These are phyloP conservation scores for Triticum aestivum DNA, from an alignment of 176 grass and related monocot genomes.

Conservation along the genomic window IWGSC_CS_RefSeq_v2.1 NC_057800.1:24509517-24510016, in stretches of 20 bases:
- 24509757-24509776: not conserved
- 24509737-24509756: constrained; percentile 42
- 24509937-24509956: constrained; percentile 12
- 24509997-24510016: constrained; percentile 38
- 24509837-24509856: constrained; percentile 99
- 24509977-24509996: constrained; percentile 12
- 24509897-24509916: constrained; percentile 79
- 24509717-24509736: constrained; percentile 43
- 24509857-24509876: constrained; percentile 98
- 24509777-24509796: constrained; percentile 48
- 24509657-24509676: constrained; percentile 6
- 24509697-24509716: constrained; percentile 6
- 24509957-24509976: constrained; percentile 22
- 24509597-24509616: not conserved
- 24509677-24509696: constrained; percentile 28
- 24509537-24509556: constrained; percentile 6
- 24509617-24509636: constrained; percentile 46
- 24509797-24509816: constrained; percentile 37
- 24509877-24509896: constrained; percentile 87
- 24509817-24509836: constrained; percentile 67
- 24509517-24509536: constrained; percentile 57
- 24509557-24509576: constrained; percentile 7
- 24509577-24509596: constrained; percentile 5
- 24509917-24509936: constrained; percentile 71
- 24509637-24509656: constrained; percentile 45